These are phyloP conservation scores for Calonectria naviculata DNA, from an alignment of 2,329 filamentous ascomycete species.

Conservation along the genomic window DNA sequence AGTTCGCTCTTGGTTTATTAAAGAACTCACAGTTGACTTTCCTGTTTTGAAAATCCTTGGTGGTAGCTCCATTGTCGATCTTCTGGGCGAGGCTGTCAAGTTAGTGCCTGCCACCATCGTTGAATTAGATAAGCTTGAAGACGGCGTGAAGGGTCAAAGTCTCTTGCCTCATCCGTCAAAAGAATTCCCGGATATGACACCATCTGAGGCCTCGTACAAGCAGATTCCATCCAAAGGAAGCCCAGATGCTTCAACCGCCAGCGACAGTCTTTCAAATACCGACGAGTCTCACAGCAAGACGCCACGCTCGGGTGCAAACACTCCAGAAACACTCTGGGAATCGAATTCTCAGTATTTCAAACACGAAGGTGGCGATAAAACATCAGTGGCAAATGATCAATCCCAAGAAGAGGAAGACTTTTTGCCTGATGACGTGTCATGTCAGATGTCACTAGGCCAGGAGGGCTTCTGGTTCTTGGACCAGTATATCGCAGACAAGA, in stretches of 20 bases:
- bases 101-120: not conserved
- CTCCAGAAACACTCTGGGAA: no score
- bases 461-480: conserved; percentile 54
- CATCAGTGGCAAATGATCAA: no score
- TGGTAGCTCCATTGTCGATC: not conserved
- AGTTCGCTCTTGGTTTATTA: conserved; percentile 60
- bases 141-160: not conserved
- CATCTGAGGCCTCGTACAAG: no score
- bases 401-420: not conserved
- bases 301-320: no score
- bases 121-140: not conserved
- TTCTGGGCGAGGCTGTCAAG: not conserved
- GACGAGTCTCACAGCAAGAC: no score
- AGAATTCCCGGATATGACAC: no score
- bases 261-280: no score
- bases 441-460: conserved; percentile 52
- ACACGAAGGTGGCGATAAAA: not conserved
- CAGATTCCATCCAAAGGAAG: no score
- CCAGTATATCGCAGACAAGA: conserved; percentile 47
- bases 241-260: no score
- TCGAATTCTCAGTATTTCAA: no score
- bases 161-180: not conserved
- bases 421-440: not conserved
- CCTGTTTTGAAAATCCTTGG: conserved; percentile 54
- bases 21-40: conserved; percentile 55